Base-by-base conservation (phyloP, 495 filamentous ascomycete genomes). In the Astrocystis sublimbata region DNA sequence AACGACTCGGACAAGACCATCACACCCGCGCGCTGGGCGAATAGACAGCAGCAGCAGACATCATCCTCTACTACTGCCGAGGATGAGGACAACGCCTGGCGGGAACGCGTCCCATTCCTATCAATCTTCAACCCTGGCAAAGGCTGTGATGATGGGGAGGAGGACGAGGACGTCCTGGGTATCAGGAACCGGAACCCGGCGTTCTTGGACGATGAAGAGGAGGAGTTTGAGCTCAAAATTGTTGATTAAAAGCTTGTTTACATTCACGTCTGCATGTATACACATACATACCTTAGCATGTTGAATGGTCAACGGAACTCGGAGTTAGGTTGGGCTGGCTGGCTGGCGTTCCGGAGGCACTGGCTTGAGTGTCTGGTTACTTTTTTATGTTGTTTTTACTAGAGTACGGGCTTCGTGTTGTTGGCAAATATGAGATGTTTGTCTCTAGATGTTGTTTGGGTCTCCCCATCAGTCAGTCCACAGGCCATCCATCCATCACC, bases 1-100 rank as follows among this genome's bases (percentile, higher is more conserved):
- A 62, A 71, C n/a, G 61, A 69, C 5, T 83, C 78, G 17, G 80
- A 83, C 43, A 72, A 64, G 42, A 82, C 80, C 33, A 80, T 83
- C 50, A 83, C 80, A 1, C 78, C 82, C n/a, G 74, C 80, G 30
- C 65, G 68, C 33, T 79, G 75, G 38, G 73, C 78, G 2, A 62
- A 74, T 28, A 64, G 68, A 4, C 68, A 73, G 55, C 66, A n/a
- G n/a, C n/a, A n/a, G n/a, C n/a, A n/a, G n/a, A n/a, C n/a, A n/a
- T n/a, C n/a, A n/a, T n/a, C n/a, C n/a, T n/a, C 53, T 10, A 45
- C 63, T 0, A 62, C 36, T 13, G 58, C 61, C 28, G 62, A 51
- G 6, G 58, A 49, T 8, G 63, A 68, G 43, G 65, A 70, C 51
- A 13, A 71, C 33, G 73, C 69, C 8, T 68, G 64, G 65, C 73